Conservation (phyloP, 345 rosid genomes). For the Cochlearia excelsa region DNA sequence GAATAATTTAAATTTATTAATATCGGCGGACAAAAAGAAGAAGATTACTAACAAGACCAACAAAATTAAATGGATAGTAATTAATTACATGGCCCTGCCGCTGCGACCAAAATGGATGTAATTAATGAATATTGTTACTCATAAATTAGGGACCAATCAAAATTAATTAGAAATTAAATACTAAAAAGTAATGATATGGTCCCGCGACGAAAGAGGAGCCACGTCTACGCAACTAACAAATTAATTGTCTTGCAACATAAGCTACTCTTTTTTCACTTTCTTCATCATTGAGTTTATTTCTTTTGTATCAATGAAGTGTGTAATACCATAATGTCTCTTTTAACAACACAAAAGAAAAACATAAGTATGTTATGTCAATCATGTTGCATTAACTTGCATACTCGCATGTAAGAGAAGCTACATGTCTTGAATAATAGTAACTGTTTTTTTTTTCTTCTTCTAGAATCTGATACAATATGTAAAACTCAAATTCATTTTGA, state of each 20-base stretch:
- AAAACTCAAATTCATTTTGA: neutral
- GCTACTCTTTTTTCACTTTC: constrained; percentile 24
- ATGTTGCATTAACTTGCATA: too few relatives aligned
- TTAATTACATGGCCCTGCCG: too few relatives aligned
- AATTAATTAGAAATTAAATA: too few relatives aligned
- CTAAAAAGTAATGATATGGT: constrained; percentile 22
- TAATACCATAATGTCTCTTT: constrained; percentile 2
- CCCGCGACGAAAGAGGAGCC: constrained; percentile 26
- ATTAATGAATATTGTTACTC: too few relatives aligned
- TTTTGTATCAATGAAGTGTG: neutral
- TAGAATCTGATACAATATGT: neutral
- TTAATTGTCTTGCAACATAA: constrained; percentile 23
- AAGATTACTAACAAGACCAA: too few relatives aligned
- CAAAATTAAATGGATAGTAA: too few relatives aligned
- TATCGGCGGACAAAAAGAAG: too few relatives aligned
- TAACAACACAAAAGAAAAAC: neutral
- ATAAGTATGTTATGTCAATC: constrained; percentile 1
- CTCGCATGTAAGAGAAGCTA: constrained; percentile 2
- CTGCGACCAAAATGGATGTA: too few relatives aligned
- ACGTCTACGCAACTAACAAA: constrained; percentile 25
- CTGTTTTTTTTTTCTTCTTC: neutral
- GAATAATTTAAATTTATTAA: too few relatives aligned
- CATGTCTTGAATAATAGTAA: neutral
- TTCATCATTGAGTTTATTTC: constrained; percentile 19
- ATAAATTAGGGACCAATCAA: too few relatives aligned